Conservation (phyloP, 768 basidiomycete genomes). For the Filobasidium wieringae region DNA sequence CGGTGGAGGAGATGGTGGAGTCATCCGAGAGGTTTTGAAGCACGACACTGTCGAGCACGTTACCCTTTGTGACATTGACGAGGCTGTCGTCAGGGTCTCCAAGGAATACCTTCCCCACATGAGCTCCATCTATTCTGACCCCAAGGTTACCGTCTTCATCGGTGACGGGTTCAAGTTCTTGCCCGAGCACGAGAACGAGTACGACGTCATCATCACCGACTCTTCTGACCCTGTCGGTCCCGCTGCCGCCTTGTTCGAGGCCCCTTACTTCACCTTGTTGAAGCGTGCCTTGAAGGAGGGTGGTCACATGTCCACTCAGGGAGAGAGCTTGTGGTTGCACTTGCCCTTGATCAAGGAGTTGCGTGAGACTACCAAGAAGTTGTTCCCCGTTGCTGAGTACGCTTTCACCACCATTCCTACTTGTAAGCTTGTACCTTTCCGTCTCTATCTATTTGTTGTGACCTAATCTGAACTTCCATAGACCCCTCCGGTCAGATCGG, state of each 20-base stretch:
- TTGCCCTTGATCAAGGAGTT: constrained; percentile 71
- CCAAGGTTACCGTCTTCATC: constrained; percentile 66
- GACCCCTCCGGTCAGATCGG: constrained; percentile 96
- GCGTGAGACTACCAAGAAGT: constrained; percentile 51
- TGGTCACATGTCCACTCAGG: constrained; percentile 90
- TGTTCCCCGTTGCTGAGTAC: constrained; percentile 77
- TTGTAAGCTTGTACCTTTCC: constrained; percentile 37
- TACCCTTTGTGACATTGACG: constrained; percentile 94
- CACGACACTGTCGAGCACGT: constrained; percentile 81
- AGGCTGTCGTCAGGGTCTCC: constrained; percentile 91
- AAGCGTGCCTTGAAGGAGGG: constrained; percentile 79
- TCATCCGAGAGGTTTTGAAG: constrained; percentile 92
- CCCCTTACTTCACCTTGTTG: constrained; percentile 91
- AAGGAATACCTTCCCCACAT: constrained; percentile 89
- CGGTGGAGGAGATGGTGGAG: constrained; percentile 95
- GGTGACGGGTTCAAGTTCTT: constrained; percentile 98
- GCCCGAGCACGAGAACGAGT: constrained; percentile 67
- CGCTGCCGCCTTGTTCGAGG: constrained; percentile 84
- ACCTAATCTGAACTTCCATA: constrained; percentile 10
- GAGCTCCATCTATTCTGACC: constrained; percentile 66
- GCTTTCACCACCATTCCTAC: constrained; percentile 95
- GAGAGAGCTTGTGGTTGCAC: constrained; percentile 91
- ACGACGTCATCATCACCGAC: constrained; percentile 98
- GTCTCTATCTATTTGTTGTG: background rate
- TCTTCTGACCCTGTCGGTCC: constrained; percentile 97